Percentiles rank a stretch among this genome's conserved stretches.
Evolutionary conservation across 2,329 filamentous ascomycete species (phyloP).

Genomic region (Nemania sp.): DNA sequence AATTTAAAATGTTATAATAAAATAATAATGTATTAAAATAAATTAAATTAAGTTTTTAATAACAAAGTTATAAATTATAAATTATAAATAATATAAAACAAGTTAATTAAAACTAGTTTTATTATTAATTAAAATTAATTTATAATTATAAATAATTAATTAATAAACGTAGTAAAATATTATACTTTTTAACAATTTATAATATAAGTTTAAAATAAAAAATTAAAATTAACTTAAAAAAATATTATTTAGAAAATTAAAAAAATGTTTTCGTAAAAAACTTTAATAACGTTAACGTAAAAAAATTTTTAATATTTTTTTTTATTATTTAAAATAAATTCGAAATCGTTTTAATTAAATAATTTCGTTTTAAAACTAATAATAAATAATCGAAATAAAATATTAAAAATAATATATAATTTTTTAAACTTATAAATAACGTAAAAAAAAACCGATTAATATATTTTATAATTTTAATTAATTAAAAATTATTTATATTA

Average conservation of each 20-base stretch:
- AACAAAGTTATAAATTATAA: no score
- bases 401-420: conserved; percentile 11
- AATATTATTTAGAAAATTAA: neutral
- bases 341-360: no score
- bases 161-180: no score
- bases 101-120: no score
- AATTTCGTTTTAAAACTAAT: neutral
- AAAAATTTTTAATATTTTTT: neutral
- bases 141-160: no score
- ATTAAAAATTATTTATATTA: conserved; percentile 8
- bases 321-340: no score
- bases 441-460: conserved; percentile 1
- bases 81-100: no score
- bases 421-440: conserved; percentile 9
- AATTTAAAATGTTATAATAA: no score
- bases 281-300: neutral
- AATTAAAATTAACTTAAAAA: neutral
- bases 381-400: conserved; percentile 2
- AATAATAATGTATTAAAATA: no score
- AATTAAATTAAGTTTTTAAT: no score
- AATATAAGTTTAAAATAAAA: neutral
- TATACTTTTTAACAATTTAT: no score
- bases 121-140: no score
- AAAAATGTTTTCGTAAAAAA: neutral
- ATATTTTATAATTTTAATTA: conserved; percentile 15